Percentiles rank a stretch among this genome's conserved stretches.
Evolutionary conservation across 352 stramenopile genomes (phyloP).

Genomic region (Pythium coloratum): DNA sequence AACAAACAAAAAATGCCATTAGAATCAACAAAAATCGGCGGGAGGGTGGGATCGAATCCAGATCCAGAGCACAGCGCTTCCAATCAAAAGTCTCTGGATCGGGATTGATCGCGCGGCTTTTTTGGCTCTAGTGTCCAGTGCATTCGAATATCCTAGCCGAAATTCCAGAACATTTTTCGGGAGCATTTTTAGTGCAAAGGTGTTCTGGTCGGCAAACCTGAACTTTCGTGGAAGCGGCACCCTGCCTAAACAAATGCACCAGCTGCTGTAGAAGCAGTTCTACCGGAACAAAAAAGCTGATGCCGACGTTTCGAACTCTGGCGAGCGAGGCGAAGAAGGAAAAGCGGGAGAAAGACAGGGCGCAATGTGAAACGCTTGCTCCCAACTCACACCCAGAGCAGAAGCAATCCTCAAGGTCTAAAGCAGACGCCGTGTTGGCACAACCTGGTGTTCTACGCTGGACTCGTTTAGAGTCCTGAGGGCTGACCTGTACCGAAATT

Average conservation of each 20-base stretch:
- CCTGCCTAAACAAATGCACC: conserved; percentile 21
- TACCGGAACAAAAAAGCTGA: conserved; percentile 24
- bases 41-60: not conserved
- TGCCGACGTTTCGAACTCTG: conserved; percentile 23
- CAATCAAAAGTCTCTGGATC: not conserved
- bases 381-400: conserved; percentile 8
- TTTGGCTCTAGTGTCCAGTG: not conserved
- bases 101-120: not conserved
- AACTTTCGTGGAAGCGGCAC: conserved; percentile 24
- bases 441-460: not conserved
- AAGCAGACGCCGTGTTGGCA: not conserved
- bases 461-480: not conserved
- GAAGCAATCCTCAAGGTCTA: conserved; percentile 5
- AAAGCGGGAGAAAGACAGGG: conserved; percentile 11
- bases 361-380: conserved; percentile 21
- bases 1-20: not conserved
- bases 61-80: not conserved
- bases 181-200: not conserved
- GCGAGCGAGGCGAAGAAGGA: not conserved
- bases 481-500: not conserved
- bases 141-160: not conserved
- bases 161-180: not conserved
- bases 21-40: not conserved
- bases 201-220: conserved; percentile 4
- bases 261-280: conserved; percentile 16